A percentile compares a stretch with the other conserved stretches of the same genome.
These are phyloP conservation scores for Aspergillus olivimuriae DNA, from an alignment of 495 filamentous ascomycete genomes.

Conservation along the genomic window DNA sequence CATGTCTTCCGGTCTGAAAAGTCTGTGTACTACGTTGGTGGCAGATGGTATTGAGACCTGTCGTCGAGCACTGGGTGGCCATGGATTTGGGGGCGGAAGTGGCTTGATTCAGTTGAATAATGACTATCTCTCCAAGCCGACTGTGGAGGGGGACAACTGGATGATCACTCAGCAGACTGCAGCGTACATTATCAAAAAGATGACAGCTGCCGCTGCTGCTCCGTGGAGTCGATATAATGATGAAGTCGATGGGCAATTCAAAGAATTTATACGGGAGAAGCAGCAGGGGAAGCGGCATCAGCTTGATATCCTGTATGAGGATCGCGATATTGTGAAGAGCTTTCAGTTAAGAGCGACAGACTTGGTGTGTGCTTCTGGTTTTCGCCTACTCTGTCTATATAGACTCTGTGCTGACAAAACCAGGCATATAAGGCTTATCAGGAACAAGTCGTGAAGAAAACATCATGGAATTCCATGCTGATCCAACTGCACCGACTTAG, in stretches of 20 bases:
- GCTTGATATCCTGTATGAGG: constrained; percentile 17
- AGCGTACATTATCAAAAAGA: constrained; percentile 43
- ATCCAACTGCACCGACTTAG: constrained; percentile 40
- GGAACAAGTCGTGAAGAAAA: constrained; percentile 35
- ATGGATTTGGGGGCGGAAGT: constrained; percentile 44
- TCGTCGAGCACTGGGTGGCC: constrained; percentile 42
- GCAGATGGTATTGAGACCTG: constrained; percentile 47
- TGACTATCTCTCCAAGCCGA: constrained; percentile 44
- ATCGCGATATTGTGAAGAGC: constrained; percentile 32
- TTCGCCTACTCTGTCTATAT: too few species aligned
- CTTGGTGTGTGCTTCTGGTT: constrained; percentile 15
- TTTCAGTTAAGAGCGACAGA: constrained; percentile 39
- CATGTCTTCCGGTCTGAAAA: constrained; percentile 43
- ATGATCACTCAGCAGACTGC: constrained; percentile 48
- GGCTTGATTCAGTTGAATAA: constrained; percentile 41
- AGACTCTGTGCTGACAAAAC: background rate
- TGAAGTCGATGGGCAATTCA: constrained; percentile 19
- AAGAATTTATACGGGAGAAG: constrained; percentile 14
- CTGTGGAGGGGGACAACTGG: constrained; percentile 49
- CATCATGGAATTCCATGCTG: constrained; percentile 40
- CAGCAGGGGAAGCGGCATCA: background rate
- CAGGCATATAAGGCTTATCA: constrained; percentile 37
- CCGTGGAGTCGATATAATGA: constrained; percentile 7
- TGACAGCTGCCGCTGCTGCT: constrained; percentile 26
- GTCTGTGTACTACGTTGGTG: constrained; percentile 41